Evolutionary conservation across 192 early-diverging fungal species (phyloP).

Genomic region (Coemansia sp.): DNA sequence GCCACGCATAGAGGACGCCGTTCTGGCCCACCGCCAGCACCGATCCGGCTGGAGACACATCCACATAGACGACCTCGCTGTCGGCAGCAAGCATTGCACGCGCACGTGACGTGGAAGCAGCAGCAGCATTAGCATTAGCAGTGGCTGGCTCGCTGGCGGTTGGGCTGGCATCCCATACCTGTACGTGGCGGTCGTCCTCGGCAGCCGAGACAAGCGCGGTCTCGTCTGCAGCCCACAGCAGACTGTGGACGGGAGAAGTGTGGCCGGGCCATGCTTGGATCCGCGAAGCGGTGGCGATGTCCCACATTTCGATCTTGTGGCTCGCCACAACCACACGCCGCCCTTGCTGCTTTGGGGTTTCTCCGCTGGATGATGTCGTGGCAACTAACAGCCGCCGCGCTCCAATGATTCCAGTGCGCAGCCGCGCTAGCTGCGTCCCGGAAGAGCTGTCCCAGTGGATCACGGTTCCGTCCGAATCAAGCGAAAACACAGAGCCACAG

Average conservation of each 20-base stretch:
- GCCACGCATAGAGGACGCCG: constrained; percentile 36
- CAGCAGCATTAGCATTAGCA: neutral
- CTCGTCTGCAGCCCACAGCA: constrained; percentile 44
- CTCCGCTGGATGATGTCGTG: neutral
- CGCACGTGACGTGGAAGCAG: constrained; percentile 1
- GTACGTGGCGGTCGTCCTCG: constrained; percentile 32
- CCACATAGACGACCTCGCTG: constrained; percentile 22
- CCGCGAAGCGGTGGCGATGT: constrained; percentile 6
- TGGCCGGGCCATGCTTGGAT: constrained; percentile 33
- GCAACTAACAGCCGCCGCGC: constrained; percentile 26
- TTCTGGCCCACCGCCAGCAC: constrained; percentile 37
- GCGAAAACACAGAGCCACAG: constrained; percentile 16
- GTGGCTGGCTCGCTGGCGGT: neutral
- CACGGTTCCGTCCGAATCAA: constrained; percentile 24
- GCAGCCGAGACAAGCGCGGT: constrained; percentile 38
- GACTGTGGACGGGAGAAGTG: constrained; percentile 21
- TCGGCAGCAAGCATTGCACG: constrained; percentile 26
- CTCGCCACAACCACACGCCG: constrained; percentile 40
- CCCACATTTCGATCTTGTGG: constrained; percentile 46
- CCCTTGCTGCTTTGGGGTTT: no score
- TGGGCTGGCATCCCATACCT: constrained; percentile 31
- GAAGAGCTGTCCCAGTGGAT: constrained; percentile 30
- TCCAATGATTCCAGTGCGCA: constrained; percentile 23
- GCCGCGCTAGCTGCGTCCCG: neutral
- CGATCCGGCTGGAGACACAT: constrained; percentile 34